These are phyloP conservation scores for Candida broadrunensis DNA, from an alignment of 805 yeast species.

Conservation along the genomic window DNA sequence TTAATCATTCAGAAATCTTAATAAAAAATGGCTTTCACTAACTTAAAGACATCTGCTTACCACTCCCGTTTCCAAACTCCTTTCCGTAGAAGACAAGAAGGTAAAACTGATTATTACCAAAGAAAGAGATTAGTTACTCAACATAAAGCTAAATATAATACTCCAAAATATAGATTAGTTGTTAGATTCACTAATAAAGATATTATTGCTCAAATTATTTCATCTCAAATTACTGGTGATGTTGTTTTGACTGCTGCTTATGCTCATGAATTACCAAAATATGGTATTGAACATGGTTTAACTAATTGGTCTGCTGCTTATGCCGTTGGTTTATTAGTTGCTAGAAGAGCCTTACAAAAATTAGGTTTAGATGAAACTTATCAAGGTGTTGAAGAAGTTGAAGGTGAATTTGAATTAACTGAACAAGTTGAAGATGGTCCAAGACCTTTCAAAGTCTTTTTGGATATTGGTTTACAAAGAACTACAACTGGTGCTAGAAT, in stretches of 20 bases:
- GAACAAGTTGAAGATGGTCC: slow-evolving; percentile 99
- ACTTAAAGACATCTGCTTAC: slow-evolving; percentile 86
- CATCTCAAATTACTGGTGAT: slow-evolving; percentile 97
- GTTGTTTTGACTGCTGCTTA: slow-evolving; percentile 95
- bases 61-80: slow-evolving; percentile 99
- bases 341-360: slow-evolving; percentile 98
- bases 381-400: slow-evolving; percentile 98
- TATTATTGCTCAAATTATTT: slow-evolving; percentile 95
- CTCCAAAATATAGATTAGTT: slow-evolving; percentile 99
- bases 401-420: slow-evolving; percentile 97
- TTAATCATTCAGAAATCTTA: no score
- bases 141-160: slow-evolving; percentile 99
- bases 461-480: slow-evolving; percentile 99
- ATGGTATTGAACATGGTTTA: slow-evolving; percentile 97
- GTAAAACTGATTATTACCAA: slow-evolving; percentile 99
- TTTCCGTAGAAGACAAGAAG: slow-evolving; percentile 99
- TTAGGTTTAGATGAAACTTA: slow-evolving; percentile 98
- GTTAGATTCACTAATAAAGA: slow-evolving; percentile 99
- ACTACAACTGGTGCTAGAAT: slow-evolving; percentile 99
- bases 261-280: slow-evolving; percentile 97
- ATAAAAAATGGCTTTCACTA: slow-evolving; percentile 71
- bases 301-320: slow-evolving; percentile 99
- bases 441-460: slow-evolving; percentile 99
- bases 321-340: slow-evolving; percentile 96
- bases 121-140: slow-evolving; percentile 99